Conservation (phyloP, 768 basidiomycete genomes). For the Albatrellus ellisii region DNA sequence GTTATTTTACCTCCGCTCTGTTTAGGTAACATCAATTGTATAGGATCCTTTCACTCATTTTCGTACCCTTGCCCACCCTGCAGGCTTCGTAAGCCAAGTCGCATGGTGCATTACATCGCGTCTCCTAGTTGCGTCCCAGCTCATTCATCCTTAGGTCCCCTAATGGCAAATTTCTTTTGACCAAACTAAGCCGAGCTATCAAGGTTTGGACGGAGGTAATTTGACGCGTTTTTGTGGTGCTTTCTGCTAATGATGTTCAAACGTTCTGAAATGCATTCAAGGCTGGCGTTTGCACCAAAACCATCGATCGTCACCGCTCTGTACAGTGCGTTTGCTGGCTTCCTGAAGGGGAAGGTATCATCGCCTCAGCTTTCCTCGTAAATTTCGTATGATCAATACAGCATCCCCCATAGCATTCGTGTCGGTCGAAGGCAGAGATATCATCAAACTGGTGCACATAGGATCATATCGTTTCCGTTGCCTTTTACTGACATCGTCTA, state of each 20-base stretch:
- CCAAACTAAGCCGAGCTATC: slow-evolving; percentile 48
- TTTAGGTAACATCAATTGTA: background rate
- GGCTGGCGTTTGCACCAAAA: slow-evolving; percentile 58
- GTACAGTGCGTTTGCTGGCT: slow-evolving; percentile 62
- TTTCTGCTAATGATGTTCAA: background rate
- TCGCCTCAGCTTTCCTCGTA: slow-evolving; percentile 1
- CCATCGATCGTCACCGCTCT: slow-evolving; percentile 39
- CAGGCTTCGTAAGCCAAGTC: slow-evolving; percentile 67
- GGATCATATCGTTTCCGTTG: background rate
- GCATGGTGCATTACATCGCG: slow-evolving; percentile 38
- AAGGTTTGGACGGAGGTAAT: slow-evolving; percentile 64
- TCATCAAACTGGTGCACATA: slow-evolving; percentile 41
- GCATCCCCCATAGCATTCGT: slow-evolving; percentile 46
- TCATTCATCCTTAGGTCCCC: slow-evolving; percentile 38
- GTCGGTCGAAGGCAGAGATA: slow-evolving; percentile 52
- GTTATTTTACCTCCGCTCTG: background rate
- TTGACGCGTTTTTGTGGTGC: slow-evolving; percentile 2
- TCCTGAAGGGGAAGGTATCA: slow-evolving; percentile 44
- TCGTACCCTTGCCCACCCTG: slow-evolving; percentile 50
- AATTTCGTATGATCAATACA: too few relatives aligned
- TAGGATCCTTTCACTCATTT: slow-evolving; percentile 49
- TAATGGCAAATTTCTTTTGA: slow-evolving; percentile 44
- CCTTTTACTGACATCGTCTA: background rate
- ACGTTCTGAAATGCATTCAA: slow-evolving; percentile 16
- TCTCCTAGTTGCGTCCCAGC: background rate